These are phyloP conservation scores for Agrocybe praecox DNA, from an alignment of 768 basidiomycete species.

Conservation along the genomic window DNA sequence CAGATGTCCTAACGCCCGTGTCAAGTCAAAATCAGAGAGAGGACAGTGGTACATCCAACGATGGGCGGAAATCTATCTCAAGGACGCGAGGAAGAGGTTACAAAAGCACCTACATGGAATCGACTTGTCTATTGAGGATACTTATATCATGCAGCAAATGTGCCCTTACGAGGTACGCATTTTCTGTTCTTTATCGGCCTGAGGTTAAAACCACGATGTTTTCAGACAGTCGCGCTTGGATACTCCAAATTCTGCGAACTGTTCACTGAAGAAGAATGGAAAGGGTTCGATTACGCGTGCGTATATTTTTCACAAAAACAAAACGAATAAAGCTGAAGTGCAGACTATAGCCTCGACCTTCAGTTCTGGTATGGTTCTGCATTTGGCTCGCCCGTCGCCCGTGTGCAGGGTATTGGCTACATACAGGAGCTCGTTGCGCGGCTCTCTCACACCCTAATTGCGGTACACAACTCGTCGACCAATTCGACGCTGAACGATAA, in stretches of 20 bases:
- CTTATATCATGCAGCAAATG: constrained; percentile 78
- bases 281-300: constrained; percentile 86
- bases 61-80: constrained; percentile 77
- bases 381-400: constrained; percentile 81
- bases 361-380: constrained; percentile 62
- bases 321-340: background rate
- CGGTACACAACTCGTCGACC: constrained; percentile 75
- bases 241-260: constrained; percentile 91
- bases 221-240: constrained; percentile 81
- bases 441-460: constrained; percentile 75
- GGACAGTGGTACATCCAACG: constrained; percentile 54
- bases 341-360: constrained; percentile 52
- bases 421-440: constrained; percentile 84
- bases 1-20: constrained; percentile 62
- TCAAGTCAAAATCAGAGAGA: constrained; percentile 53
- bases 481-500: constrained; percentile 81
- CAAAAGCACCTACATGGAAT: constrained; percentile 61
- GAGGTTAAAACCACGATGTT: constrained; percentile 21
- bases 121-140: constrained; percentile 63
- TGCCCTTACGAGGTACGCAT: constrained; percentile 77
- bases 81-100: constrained; percentile 63
- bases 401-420: constrained; percentile 78
- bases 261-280: constrained; percentile 93
- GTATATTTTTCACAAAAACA: constrained; percentile 23
- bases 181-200: background rate